These are phyloP conservation scores for Trifolium subterraneum DNA, from an alignment of 306 rosid genomes.

Conservation along the genomic window DNA sequence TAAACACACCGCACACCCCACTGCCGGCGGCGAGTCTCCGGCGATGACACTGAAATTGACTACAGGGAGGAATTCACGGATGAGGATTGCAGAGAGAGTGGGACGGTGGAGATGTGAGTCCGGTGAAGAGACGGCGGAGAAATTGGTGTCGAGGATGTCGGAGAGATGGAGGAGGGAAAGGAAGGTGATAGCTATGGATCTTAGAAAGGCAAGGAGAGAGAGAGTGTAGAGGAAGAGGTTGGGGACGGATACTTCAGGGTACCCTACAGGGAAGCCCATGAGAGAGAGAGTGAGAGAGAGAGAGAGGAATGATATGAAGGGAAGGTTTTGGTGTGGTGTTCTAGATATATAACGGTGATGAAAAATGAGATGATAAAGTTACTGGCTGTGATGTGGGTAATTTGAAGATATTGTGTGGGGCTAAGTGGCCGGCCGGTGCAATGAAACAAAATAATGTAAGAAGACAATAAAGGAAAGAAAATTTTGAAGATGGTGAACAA, in stretches of 20 bases:
- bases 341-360: constrained; percentile 14
- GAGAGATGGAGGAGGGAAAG: constrained; percentile 71
- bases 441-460: neutral
- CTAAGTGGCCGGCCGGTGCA: constrained; percentile 23
- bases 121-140: neutral
- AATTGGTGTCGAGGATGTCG: constrained; percentile 65
- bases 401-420: neutral
- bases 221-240: constrained; percentile 65
- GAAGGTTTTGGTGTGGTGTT: neutral
- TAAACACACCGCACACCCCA: constrained; percentile 74
- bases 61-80: constrained; percentile 76
- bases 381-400: neutral
- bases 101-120: neutral
- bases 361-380: neutral
- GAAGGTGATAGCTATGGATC: constrained; percentile 58
- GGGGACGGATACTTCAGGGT: constrained; percentile 72
- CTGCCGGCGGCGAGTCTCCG: constrained; percentile 6
- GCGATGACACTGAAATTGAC: constrained; percentile 49
- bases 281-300: constrained; percentile 32
- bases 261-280: constrained; percentile 83
- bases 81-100: constrained; percentile 63
- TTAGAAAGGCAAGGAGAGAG: constrained; percentile 64
- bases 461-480: neutral
- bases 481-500: too few relatives aligned
- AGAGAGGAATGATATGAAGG: neutral